Base-by-base conservation (phyloP, 2,329 filamentous ascomycete genomes). In the Claviceps pazoutovae region DNA sequence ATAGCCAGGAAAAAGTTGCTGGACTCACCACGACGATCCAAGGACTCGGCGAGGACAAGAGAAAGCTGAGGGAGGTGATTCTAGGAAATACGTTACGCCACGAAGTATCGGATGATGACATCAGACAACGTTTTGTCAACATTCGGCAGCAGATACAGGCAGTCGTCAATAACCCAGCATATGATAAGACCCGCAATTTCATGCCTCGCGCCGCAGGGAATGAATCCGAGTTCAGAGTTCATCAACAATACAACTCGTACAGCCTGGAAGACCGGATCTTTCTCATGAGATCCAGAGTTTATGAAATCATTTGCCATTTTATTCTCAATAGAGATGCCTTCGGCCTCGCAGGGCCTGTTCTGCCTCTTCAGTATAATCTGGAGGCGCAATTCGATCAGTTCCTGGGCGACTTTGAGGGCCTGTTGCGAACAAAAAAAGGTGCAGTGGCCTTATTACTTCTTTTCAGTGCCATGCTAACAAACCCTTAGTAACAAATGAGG, bases 161-260 rank as follows among this genome's bases (percentile, higher is more conserved):
- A 43, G 7, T 43, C 11, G 42, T 14, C 5, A 14, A 2, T 9
- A 13, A 2, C 13, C 17, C 41, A 21, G 8, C 1, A 42, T 19
- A 5, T 13, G 17, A 42, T 19, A 42, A 19, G 17, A 19, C 14
- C 7, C 16, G 38, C n/a, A 4, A 1, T 1, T 41, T n/a, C 3
- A 17, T 4, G 3, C 9, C 17, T n/a, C 1, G 17, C 2, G 8
- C 9, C 30, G 30, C 30, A 11, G 9, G 1, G 9, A 11, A 34
- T 11, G 3, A 4, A 2, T 11, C 3, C 9, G 8, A 11, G 1
- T 11, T 11, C 3, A 34, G 30, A 11, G 0, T 11, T 1, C 1
- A 11, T 34, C 30, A 11, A 34, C 0, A 9, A 9, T 43, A 43
- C 14, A 23, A n/a, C 11, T 5, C 11, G 16, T n/a, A 17, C 4